Percentiles rank a stretch among this genome's conserved stretches.
phyloP scores from a whole-genome alignment of 805 yeast genomes.

The Metschnikowia lochheadii region DNA sequence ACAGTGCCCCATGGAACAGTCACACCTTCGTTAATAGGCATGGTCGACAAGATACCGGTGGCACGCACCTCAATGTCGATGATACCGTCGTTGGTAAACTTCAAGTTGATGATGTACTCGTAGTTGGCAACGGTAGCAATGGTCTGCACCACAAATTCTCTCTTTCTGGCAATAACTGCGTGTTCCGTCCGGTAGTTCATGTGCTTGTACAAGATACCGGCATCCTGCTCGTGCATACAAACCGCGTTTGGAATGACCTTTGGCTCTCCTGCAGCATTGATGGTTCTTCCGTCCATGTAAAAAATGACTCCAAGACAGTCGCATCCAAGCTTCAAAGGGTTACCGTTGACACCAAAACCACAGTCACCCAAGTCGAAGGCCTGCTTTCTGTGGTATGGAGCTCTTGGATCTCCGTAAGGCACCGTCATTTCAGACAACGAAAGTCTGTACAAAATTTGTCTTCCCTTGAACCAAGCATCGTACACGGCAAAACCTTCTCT shows the following conservation, averaged over 20 bases:
- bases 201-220: slow-evolving; percentile 74
- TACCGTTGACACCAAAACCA: slow-evolving; percentile 74
- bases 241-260: slow-evolving; percentile 61
- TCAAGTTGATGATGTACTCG: slow-evolving; percentile 69
- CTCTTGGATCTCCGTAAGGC: slow-evolving; percentile 82
- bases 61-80: slow-evolving; percentile 78
- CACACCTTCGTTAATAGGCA: slow-evolving; percentile 70
- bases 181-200: slow-evolving; percentile 69
- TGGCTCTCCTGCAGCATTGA: slow-evolving; percentile 58
- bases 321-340: slow-evolving; percentile 67
- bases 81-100: slow-evolving; percentile 74
- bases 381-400: slow-evolving; percentile 80
- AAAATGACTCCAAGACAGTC: slow-evolving; percentile 79
- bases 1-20: slow-evolving; percentile 70
- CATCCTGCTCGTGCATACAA: slow-evolving; percentile 78
- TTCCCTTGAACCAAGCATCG: slow-evolving; percentile 70
- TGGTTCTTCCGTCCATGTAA: slow-evolving; percentile 61
- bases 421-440: slow-evolving; percentile 82
- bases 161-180: slow-evolving; percentile 71
- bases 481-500: slow-evolving; percentile 80
- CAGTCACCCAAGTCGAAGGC: slow-evolving; percentile 84
- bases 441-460: slow-evolving; percentile 69
- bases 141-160: slow-evolving; percentile 75
- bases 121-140: slow-evolving; percentile 83
- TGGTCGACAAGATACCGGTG: slow-evolving; percentile 81